phyloP scores from a whole-genome alignment of 495 filamentous ascomycete species.

The Acidomyces sp. region DNA sequence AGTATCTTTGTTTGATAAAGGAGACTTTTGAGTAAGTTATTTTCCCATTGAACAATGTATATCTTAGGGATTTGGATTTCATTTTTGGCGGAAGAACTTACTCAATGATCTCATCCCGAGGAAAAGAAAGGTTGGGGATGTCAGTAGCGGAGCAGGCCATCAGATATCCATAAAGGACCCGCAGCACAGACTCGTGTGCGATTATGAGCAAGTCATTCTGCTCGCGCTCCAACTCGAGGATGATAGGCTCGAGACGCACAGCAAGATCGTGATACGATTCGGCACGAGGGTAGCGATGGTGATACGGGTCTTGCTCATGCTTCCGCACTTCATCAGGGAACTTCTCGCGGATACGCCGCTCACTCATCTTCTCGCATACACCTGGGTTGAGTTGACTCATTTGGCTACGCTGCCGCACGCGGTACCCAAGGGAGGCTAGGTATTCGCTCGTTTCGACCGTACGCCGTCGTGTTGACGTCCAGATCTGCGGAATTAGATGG shows the following conservation, averaged over 20 bases:
- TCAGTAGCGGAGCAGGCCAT: slow-evolving; percentile 98
- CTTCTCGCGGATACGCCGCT: slow-evolving; percentile 61
- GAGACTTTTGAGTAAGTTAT: no score
- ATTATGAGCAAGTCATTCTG: slow-evolving; percentile 95
- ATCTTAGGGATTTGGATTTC: no score
- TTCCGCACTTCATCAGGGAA: slow-evolving; percentile 84
- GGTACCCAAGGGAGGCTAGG: slow-evolving; percentile 63
- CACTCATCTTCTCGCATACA: slow-evolving; percentile 81
- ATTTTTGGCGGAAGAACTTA: no score
- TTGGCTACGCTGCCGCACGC: slow-evolving; percentile 79
- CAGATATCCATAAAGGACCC: slow-evolving; percentile 91
- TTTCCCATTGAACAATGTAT: no score
- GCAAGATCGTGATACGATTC: slow-evolving; percentile 98
- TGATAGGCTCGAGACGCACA: slow-evolving; percentile 95
- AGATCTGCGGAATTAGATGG: no score
- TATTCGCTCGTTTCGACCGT: slow-evolving; percentile 84
- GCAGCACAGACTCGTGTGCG: slow-evolving; percentile 90
- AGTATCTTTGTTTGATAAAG: no score
- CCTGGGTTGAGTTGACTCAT: slow-evolving; percentile 96
- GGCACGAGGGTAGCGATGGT: slow-evolving; percentile 89
- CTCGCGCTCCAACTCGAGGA: slow-evolving; percentile 92
- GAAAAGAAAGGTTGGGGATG: slow-evolving; percentile 87
- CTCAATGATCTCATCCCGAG: slow-evolving; percentile 95
- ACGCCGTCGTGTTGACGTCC: slow-evolving; percentile 83
- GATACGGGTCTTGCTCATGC: slow-evolving; percentile 91